These are phyloP conservation scores for Lablab purpureus DNA, from an alignment of 306 rosid genomes.

Conservation along the genomic window DNA sequence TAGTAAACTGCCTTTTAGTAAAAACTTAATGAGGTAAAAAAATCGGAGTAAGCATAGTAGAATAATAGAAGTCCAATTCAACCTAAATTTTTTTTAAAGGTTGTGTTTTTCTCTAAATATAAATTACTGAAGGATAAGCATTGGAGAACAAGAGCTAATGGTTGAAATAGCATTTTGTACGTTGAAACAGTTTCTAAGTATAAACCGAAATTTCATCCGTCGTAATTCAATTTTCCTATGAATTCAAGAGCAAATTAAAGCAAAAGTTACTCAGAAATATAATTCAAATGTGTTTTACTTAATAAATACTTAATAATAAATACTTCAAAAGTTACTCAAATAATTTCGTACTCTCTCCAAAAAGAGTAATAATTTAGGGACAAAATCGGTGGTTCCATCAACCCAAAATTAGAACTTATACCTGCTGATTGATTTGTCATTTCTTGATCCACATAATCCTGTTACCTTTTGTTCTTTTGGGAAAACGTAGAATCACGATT, in stretches of 20 bases:
- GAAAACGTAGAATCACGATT: too few relatives aligned
- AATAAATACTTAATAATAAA: not conserved
- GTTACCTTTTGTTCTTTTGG: too few relatives aligned
- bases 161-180: not conserved
- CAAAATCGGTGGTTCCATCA: not conserved
- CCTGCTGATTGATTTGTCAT: too few relatives aligned
- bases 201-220: not conserved
- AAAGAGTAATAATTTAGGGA: not conserved
- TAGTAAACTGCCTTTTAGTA: not conserved
- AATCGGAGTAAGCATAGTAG: not conserved
- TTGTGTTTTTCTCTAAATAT: not conserved
- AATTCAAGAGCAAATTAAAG: too few relatives aligned
- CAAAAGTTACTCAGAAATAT: too few relatives aligned
- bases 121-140: not conserved
- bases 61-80: not conserved
- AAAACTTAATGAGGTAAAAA: not conserved
- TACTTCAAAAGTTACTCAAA: not conserved
- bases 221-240: too few relatives aligned
- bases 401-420: too few relatives aligned
- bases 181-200: not conserved
- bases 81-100: not conserved
- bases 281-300: too few relatives aligned
- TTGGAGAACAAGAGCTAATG: not conserved
- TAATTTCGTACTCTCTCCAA: not conserved
- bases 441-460: too few relatives aligned